Evolutionary conservation across 805 yeast genomes (phyloP), one percentile per base, ranked within the genome.

Genomic region (Candida taoyuanica): DNA sequence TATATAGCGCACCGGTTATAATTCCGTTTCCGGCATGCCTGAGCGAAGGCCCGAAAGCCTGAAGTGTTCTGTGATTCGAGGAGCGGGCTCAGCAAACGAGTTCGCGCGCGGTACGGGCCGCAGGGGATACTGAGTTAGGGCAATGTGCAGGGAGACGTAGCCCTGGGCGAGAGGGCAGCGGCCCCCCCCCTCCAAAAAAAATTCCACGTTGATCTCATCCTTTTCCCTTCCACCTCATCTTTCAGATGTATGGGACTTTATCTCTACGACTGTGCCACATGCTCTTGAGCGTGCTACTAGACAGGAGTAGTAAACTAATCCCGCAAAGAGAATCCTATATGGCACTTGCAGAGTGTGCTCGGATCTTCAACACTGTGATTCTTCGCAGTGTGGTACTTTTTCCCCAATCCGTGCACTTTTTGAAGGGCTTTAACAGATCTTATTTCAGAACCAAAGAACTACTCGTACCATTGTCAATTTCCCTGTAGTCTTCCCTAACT

Each of bases 271-370:
- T 64, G 59, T 64, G 73, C 55, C 67, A 32, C 30, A 13, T 26
- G 13, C 21, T 21, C 11, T 21, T 21, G 7, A 11, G 24, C 24
- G 24, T 21, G 24, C 24, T 21, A 21, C 33, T 29, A 49, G 52
- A 34, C 41, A 35, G 45, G 17, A 30, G 60, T 65, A 76, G 76
- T 74, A 74, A 74, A 74, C 79, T 74, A 72, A 57, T 59, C 77
- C 78, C 79, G 58, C 34, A 74, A 40, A 74, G 44, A 33, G 34
- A 54, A 29, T 34, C 14, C 12, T 36, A 39, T 14, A 15, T 31
- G 52, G 39, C 24, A 28, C 41, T 49, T 48, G 48, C 55, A 50
- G 55, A 50, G 40, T 35, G 52, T 41, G 29, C 31, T 21, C 19
- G 34, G 41, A 44, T 21, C n/a, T n/a, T n/a, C 24, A 21, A 21